Evolutionary conservation across 2,329 filamentous ascomycete genomes (phyloP), one percentile per base, ranked within the genome.

Genomic region (Diatrype stigma): DNA sequence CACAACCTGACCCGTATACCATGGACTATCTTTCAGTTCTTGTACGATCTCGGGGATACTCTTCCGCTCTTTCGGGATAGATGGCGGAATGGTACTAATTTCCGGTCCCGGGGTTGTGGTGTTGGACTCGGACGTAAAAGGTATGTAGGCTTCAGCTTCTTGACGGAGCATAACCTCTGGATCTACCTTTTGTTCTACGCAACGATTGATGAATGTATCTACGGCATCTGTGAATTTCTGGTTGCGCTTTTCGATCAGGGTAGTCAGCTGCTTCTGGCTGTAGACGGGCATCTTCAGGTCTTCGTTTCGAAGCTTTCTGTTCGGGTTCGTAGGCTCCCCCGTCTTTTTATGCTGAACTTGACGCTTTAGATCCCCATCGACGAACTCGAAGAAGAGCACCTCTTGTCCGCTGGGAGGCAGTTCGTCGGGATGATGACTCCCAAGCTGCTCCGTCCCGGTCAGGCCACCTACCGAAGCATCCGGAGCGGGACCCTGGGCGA

Each of bases 1-100:
- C 1, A 97, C 92, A 56, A 99, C 91, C 69, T 99, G 94, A 0
- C 86, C 86, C 4, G 85, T 88, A 63, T 99, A 99, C 89, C 92
- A 96, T 22, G 92, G 78, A 60, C 87, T 81, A 8, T 82, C 80
- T 61, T 90, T 90, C 34, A 99, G 82, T 63, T 96, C 90, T 28
- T 84, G 76, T 2, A 99, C 78, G 32, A 99, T 97, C 47, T 96
- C 88, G 0, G 89, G 79, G 28, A 99, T 89, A 2, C 81, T 77
- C 63, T 90, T 87, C 42, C 94, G 81, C 56, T 96, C 88, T 45
- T 79, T 82, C 0, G 93, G 93, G 47, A 97, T 96, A 1, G 76
- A 79, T 30, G 80, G 77, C 0, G 90, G 90, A 19, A 90, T 66
- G 0, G 74, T 74, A 47, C 69, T 75, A 14, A 67, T 60, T 46